Base-by-base conservation (phyloP, 2,329 filamentous ascomycete species). In the Colletotrichum nymphaeae region DNA sequence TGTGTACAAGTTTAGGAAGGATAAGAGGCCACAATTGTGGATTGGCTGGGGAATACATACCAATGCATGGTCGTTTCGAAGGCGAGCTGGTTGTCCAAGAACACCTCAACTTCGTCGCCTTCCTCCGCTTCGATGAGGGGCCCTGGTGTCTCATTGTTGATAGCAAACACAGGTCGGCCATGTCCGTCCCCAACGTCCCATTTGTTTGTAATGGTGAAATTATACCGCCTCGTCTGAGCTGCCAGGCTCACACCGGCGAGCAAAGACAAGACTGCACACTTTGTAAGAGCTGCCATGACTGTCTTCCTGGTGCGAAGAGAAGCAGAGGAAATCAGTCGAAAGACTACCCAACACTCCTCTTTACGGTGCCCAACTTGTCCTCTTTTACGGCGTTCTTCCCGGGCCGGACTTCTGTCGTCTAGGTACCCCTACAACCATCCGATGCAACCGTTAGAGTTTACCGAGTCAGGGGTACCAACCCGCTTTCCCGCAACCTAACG, bases 21-120 rank as follows among this genome's bases (percentile, higher is more conserved):
- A 1, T 37, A 6, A 55, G 14, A 5, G 5, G 16, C 11, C 3
- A 22, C 6, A 49, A 9, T 35, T 19, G 2, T 28, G 4, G 9
- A 56, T 14, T 49, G 42, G 24, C 11, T 5, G 11, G 5, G 24
- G 22, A 24, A 12, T 5, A 49, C 65, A 24, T 35, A 69, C 69
- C 69, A 72, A 42, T 69, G 69, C 69, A 72, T 72, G 22, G 69
- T 72, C 2, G 69, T 72, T 42, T 72, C 69, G 8, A 72, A 72
- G 14, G 69, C 59, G 58, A 72, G 52, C 24, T 69, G 69, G 26
- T 72, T 72, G 7, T 72, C 69, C 8, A 72, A 53, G 46, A 72
- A 72, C 24, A 72, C 69, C 24, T 69, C 69, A 26, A 72, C 69
- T 24, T 72, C 65, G 14, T 72, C 69, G 5, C 65, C 69, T 59